Base-by-base conservation (phyloP, 108 stramenopile genomes). In the Fragilariopsis cylindrus region DNA sequence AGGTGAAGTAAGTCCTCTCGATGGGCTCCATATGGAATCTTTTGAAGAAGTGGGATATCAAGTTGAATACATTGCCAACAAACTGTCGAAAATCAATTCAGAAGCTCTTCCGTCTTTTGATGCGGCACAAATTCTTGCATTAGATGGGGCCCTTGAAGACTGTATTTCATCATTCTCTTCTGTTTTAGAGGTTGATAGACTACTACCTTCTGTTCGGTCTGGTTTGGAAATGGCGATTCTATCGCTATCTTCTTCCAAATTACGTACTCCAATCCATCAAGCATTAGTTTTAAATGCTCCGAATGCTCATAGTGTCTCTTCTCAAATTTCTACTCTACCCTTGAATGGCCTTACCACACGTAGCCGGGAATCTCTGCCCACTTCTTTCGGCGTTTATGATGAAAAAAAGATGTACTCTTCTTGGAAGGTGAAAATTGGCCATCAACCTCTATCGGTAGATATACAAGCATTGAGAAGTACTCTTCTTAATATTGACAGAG, bases 181-280 rank as follows among this genome's bases (percentile, higher is more conserved):
- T 21, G 78, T 71, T 13, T 75, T 89, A 19, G 70, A 68, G n/a
- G 49, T 67, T 40, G 60, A 66, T 3, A 53, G 46, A 16, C 48
- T 85, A 30, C 65, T 76, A 5, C 54, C 71, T 54, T 87, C 89
- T 74, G 89, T 96, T 49, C 75, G 83, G 16, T 80, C 89, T 53
- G 92, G 92, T 2, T 48, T 96, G 19, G 94, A 96, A 77, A 94
- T 92, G 91, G 90, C 91, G n/a, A 47, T 94, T 44, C 72, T 92
- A 39, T 88, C 88, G 57, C 52, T 93, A 19, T 75, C 88, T 21
- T 83, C 90, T 41, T 90, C 89, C 50, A 45, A 79, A 39, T 60
- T 69, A 15, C 76, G 81, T 73, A 66, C 53, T 3, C 88, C 87
- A 39, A 63, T 93, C 39, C 87, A 82, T 60, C 82, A 85, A 71